Evolutionary conservation across 495 filamentous ascomycete species (phyloP).

Genomic region (Daldinia vernicosa): DNA sequence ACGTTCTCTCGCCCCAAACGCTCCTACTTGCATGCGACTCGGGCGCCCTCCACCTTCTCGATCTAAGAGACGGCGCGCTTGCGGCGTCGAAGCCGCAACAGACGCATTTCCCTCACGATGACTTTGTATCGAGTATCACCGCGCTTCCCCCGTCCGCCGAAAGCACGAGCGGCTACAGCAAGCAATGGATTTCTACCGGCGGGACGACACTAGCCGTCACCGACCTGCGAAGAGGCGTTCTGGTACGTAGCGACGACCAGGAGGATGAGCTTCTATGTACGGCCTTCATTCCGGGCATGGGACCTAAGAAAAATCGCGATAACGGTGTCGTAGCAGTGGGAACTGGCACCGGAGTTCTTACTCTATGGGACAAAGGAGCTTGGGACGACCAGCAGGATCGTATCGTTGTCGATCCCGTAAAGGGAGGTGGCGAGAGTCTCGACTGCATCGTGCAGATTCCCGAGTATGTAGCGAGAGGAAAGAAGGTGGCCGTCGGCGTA

Average conservation of each 20-base stretch:
- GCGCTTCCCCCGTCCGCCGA: constrained; percentile 79
- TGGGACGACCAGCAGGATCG: constrained; percentile 97
- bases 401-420: constrained; percentile 72
- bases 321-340: constrained; percentile 84
- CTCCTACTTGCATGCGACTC: constrained; percentile 91
- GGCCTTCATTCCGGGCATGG: constrained; percentile 73
- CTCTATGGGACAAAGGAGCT: constrained; percentile 89
- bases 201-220: constrained; percentile 89
- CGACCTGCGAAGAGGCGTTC: constrained; percentile 81
- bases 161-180: constrained; percentile 83
- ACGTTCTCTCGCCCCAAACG: constrained; percentile 84
- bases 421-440: constrained; percentile 69
- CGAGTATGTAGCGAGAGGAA: constrained; percentile 69
- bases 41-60: constrained; percentile 87
- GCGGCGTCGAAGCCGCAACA: constrained; percentile 70
- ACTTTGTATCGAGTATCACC: constrained; percentile 91
- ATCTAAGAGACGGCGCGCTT: constrained; percentile 75
- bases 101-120: constrained; percentile 85
- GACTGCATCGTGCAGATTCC: constrained; percentile 75
- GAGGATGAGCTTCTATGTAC: constrained; percentile 90
- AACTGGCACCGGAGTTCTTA: constrained; percentile 79
- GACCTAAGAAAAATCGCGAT: constrained; percentile 65
- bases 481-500: constrained; percentile 76
- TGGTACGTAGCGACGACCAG: constrained; percentile 89
- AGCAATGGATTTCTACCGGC: constrained; percentile 93